These are phyloP conservation scores for Malania oleifera DNA, from an alignment of 164 flowering plant species.

Conservation along the genomic window DNA sequence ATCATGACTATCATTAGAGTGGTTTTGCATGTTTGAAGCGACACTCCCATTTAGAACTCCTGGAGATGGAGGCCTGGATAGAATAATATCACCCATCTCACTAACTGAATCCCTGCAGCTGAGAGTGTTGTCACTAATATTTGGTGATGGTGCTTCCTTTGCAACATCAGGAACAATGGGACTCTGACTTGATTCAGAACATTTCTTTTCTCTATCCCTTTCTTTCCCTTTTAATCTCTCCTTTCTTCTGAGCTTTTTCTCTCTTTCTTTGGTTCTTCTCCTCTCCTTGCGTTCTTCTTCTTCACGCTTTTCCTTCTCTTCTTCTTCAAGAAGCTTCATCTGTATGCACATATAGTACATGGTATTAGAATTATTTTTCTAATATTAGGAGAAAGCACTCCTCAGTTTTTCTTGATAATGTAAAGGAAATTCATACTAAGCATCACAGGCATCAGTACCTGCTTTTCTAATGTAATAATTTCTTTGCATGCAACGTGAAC, in stretches of 20 bases:
- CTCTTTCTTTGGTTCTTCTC: constrained; percentile 81
- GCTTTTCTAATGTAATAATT: constrained; percentile 87
- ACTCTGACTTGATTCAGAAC: constrained; percentile 24
- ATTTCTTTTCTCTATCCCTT: constrained; percentile 41
- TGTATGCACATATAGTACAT: constrained; percentile 27
- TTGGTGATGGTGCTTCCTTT: constrained; percentile 31
- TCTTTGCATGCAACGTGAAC: constrained; percentile 97
- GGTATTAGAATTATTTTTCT: constrained; percentile 5
- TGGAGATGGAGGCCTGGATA: constrained; percentile 30
- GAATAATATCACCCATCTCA: constrained; percentile 40
- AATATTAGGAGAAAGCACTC: background rate
- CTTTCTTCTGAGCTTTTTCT: constrained; percentile 86
- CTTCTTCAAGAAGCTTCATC: constrained; percentile 98
- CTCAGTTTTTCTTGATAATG: background rate
- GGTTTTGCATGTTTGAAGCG: constrained; percentile 23
- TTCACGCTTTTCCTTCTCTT: constrained; percentile 92
- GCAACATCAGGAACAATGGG: constrained; percentile 24
- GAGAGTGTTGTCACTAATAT: constrained; percentile 31
- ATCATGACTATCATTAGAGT: constrained; percentile 32
- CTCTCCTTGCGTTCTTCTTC: constrained; percentile 94
- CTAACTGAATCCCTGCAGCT: constrained; percentile 38
- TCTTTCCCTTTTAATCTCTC: constrained; percentile 87
- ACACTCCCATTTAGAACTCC: constrained; percentile 25
- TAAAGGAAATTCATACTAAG: background rate
- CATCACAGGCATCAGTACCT: constrained; percentile 45